Evolutionary conservation across 805 yeast genomes (phyloP).

Genomic region (baker's yeast (Saccharomyces cerevisiae)): DNA sequence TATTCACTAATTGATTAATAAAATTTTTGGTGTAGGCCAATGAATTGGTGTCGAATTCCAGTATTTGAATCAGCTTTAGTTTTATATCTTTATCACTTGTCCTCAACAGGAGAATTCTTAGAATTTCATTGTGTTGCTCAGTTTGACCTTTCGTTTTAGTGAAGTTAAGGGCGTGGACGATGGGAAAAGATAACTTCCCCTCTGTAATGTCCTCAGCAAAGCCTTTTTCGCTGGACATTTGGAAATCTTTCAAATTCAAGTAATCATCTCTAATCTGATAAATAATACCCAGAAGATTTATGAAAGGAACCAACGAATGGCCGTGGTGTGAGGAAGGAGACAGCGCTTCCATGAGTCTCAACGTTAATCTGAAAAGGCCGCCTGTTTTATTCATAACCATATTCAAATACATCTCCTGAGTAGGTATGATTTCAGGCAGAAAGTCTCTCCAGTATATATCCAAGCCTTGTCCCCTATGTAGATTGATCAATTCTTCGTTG

Average conservation of each 20-base stretch:
- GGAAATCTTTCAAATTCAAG: conserved; percentile 47
- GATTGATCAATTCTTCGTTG: conserved; percentile 65
- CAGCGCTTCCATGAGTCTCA: conserved; percentile 46
- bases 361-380: conserved; percentile 72
- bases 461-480: conserved; percentile 85
- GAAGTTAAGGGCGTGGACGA: conserved; percentile 52
- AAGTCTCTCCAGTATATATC: conserved; percentile 85
- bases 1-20: conserved; percentile 13
- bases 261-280: conserved; percentile 86
- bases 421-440: conserved; percentile 39
- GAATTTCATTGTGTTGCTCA: conserved; percentile 33
- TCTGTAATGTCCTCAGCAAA: conserved; percentile 80
- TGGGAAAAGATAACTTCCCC: conserved; percentile 83
- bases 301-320: conserved; percentile 45
- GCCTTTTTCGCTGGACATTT: conserved; percentile 56
- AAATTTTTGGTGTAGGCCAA: conserved; percentile 18
- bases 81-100: conserved; percentile 46
- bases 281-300: conserved; percentile 70
- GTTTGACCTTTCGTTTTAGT: conserved; percentile 14
- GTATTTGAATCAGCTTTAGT: conserved; percentile 40
- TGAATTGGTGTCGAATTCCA: conserved; percentile 32
- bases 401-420: conserved; percentile 52
- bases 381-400: conserved; percentile 91
- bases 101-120: conserved; percentile 44
- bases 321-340: background rate